Base-by-base conservation (phyloP, 192 early-diverging fungal genomes). In the Coemansia sp. region DNA sequence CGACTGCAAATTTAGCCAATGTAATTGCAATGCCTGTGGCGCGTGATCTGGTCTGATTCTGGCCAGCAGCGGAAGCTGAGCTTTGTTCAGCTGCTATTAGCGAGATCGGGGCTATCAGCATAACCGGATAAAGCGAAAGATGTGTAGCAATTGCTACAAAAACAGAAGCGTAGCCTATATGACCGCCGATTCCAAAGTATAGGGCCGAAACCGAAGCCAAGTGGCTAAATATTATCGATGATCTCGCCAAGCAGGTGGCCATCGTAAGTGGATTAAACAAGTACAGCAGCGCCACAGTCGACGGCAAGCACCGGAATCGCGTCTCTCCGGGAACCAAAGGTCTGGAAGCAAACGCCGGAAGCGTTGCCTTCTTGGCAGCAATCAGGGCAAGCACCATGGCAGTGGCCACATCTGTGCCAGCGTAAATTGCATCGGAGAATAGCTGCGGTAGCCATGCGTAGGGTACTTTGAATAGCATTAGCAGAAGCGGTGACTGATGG, bases 201-300 rank as follows among this genome's bases (percentile, higher is more conserved):
- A 96, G 63, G 4, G 85, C 83, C n/a, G 81, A 60, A n/a, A 90
- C 80, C n/a, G 91, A 71, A 5, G 90, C 83, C 10, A 91, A 58
- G 56, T 90, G 87, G 24, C 84, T 90, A 59, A 94, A 91, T 10
- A 88, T 40, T 17, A 87, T 73, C 0, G 93, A 92, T 3, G 90
- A 91, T 47, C 73, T 83, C 14, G 86, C 84, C 42, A 94, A 61
- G 58, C 87, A 88, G 23, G 90, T 86, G 9, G 82, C 71, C 25
- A 98, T 73, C 7, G 86, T 90, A 27, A 86, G 82, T 33, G 95
- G 95, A 67, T 94, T 96, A 66, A 94, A 86, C 15, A 98, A 69
- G 70, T 80, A 84, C 49, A 74, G 58, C 64, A 67, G 49, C 4
- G 82, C 77, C 34, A 80, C 68, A 1, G 60, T 53, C 24, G 76